Evolutionary conservation across 2,329 filamentous ascomycete genomes (phyloP), one percentile per base, ranked within the genome.

Genomic region (Clarireedia sp.): DNA sequence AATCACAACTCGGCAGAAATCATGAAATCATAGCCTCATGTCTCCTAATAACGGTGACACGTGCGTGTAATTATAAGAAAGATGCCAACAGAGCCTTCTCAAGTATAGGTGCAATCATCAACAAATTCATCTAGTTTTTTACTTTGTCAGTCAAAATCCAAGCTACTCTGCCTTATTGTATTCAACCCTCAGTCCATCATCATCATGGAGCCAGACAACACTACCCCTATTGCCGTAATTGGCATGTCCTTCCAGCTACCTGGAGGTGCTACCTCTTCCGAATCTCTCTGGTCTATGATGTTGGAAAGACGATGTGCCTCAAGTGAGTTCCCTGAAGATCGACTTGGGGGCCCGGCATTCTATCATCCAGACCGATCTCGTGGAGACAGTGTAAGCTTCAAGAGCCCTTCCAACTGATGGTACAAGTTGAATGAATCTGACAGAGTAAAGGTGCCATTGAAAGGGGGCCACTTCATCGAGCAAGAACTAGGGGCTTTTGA

Each of bases 241-340:
- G 68, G 68, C 45, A 68, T 69, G 65, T 64, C 67, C 7, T 69
- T 68, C 36, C 64, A 67, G 37, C 60, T 70, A 2, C 65, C 68
- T 7, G 68, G 68, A n/a, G 66, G 65, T 55, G 64, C 69, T 8
- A 60, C 64, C 16, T 68, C 63, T 45, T 63, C 67, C n/a, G 64
- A 64, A 12, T 67, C 68, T 48, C 66, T 70, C 44, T 70, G 68
- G 68, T 64, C 67, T 57, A 55, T 70, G 4, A 64, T 62, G 3
- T 55, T 59, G 14, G 56, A 62, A 17, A 61, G 60, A 1, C 19
- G 44, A 21, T 29, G 24, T 46, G 44, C 19, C 9, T 29, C 19
- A 9, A 21, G 44, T 6, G 44, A 46, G 7, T 23, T 46, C 19
- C 44, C 44, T n/a, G 8, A 10, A 10, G 44, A 46, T n/a, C 44